These are phyloP conservation scores for Trypanosoma brucei DNA, from an alignment of 208 protist species.

Conservation along the genomic window DNA sequence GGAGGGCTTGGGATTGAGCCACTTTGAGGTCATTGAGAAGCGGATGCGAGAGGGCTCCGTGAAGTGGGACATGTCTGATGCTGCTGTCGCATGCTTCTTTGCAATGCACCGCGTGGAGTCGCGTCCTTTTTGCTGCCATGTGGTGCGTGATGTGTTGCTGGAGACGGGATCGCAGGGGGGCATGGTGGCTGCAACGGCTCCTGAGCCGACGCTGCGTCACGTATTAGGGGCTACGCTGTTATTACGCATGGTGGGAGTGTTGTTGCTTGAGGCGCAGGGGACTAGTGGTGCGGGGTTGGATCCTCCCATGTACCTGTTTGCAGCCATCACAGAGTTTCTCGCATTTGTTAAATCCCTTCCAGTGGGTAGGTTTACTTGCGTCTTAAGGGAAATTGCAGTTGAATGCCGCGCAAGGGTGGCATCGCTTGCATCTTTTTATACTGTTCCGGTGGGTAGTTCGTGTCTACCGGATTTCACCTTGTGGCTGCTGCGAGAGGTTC, in stretches of 20 bases:
- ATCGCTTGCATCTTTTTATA: constrained; percentile 27
- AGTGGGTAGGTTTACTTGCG: neutral
- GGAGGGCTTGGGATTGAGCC: neutral
- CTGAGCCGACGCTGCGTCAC: constrained; percentile 9
- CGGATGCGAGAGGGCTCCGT: constrained; percentile 21
- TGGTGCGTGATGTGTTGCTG: constrained; percentile 15
- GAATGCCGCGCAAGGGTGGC: constrained; percentile 19
- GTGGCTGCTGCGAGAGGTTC: constrained; percentile 74
- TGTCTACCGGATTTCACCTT: constrained; percentile 48
- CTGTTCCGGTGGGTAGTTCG: constrained; percentile 32
- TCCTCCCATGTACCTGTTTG: constrained; percentile 23
- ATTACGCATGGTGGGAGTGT: constrained; percentile 3
- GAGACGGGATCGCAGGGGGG: neutral
- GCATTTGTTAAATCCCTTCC: constrained; percentile 5
- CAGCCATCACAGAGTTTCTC: constrained; percentile 13
- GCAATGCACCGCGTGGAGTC: constrained; percentile 7
- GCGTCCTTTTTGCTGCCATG: constrained; percentile 20
- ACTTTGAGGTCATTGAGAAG: constrained; percentile 22
- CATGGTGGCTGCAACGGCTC: neutral
- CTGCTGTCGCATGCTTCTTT: constrained; percentile 20
- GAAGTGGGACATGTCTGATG: constrained; percentile 28
- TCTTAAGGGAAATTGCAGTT: constrained; percentile 10
- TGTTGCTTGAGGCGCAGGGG: constrained; percentile 7
- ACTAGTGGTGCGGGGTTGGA: constrained; percentile 2
- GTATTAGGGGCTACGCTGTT: constrained; percentile 19